Evolutionary conservation across 169 alveolate genomes (phyloP), one percentile per base, ranked within the genome.

Genomic region (Plasmodium fragile): DNA sequence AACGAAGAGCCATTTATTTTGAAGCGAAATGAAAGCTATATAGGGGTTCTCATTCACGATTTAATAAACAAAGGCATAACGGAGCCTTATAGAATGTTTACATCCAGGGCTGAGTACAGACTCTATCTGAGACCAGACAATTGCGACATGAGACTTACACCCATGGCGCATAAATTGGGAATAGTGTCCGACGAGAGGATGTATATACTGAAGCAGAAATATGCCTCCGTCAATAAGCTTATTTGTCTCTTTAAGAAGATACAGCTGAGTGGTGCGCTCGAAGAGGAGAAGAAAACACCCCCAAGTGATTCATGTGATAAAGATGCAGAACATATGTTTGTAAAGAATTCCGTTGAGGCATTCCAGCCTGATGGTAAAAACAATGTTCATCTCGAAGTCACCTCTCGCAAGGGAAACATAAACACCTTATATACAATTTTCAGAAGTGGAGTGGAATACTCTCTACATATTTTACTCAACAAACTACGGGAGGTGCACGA

Each of bases 51-150:
- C 82, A 96, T 98, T 10, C 99, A 97, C 94, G 99, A 98, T 92
- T 92, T 98, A 49, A 98, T 98, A 69, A 93, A 96, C 30, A 95
- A 96, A 65, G 99, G 98, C 6, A 94, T 97, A 22, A 95, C 95
- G 7, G 99, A 98, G 84, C 99, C 99, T 1, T 98, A 98, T 70
- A 82, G 99, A 69, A 98, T 98, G 98, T 98, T 98, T 83, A 98
- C 99, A 2, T 94, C 98, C 10, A 95, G 99, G 70, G 97, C 99
- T 2, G 99, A 98, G 72, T 96, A 95, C 83, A 90, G 99, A 28
- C 82, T 98, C 28, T 85, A 92, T 7, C 92, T 96, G 43, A 94
- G 99, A 49, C 96, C 97, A 5, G 99, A 97, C 81, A 97, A 97
- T 65, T 96, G 97, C 22, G 98, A 97, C 92, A 93, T 97, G 73